Evolutionary conservation across 1,139 yeast genomes (phyloP).

Genomic region (Blastobotrys illinoisensis): DNA sequence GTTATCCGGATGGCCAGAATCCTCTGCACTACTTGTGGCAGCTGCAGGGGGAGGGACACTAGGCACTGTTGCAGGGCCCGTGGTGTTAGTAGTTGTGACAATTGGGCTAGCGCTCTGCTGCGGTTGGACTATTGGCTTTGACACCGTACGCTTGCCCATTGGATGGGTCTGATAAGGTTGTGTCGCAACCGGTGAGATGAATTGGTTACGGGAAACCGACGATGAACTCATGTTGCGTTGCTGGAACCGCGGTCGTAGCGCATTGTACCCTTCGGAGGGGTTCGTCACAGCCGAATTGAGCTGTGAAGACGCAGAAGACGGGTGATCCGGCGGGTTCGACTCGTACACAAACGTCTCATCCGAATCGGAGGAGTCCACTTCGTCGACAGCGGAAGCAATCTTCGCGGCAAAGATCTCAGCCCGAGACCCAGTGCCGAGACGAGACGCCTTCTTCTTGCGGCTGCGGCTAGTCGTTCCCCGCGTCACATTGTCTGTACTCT

Average conservation of each 20-base stretch:
- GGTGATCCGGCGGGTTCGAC: constrained; percentile 34
- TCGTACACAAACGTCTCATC: constrained; percentile 95
- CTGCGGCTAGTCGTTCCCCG: constrained; percentile 14
- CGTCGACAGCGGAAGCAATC: constrained; percentile 90
- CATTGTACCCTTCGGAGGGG: background rate
- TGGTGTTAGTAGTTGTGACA: background rate
- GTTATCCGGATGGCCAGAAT: background rate
- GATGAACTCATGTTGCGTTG: constrained; percentile 25
- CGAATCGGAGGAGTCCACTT: constrained; percentile 67
- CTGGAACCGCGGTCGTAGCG: constrained; percentile 9
- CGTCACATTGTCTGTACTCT: constrained; percentile 31
- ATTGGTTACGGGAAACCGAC: constrained; percentile 13
- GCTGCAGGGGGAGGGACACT: background rate
- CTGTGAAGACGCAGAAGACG: constrained; percentile 21
- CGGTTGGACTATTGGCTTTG: background rate
- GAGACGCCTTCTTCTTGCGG: constrained; percentile 21
- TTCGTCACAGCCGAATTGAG: background rate
- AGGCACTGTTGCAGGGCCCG: background rate
- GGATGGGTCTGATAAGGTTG: background rate
- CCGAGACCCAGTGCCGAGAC: constrained; percentile 41
- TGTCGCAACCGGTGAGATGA: background rate
- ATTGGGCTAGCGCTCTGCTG: background rate
- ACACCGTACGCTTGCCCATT: background rate
- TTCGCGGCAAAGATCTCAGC: constrained; percentile 94
- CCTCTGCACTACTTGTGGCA: background rate